Evolutionary conservation across 2,329 filamentous ascomycete species (phyloP), one percentile per base, ranked within the genome.

Genomic region (Emericellopsis atlantica): DNA sequence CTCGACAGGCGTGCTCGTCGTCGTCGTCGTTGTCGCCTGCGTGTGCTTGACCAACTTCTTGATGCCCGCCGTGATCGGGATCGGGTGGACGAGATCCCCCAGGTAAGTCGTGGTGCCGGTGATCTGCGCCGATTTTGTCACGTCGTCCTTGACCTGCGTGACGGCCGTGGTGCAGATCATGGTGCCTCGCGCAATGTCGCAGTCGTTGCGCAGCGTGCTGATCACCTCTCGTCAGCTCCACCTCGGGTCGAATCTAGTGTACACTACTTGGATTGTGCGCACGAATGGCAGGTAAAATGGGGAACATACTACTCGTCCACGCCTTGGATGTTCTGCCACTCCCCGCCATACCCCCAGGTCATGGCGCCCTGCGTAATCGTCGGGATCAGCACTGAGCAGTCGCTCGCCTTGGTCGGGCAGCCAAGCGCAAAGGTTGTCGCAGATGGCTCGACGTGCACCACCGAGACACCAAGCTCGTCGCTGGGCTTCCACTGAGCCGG

Each of bases 131-230:
- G 37, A 40, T 4, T 6, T 9, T 4, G 37, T 40, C 14, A 21
- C 6, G 37, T 24, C 37, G 37, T 22, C 37, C 37, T 40, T 40
- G 37, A 40, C 37, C 26, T 33, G 37, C n/a, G 37, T 40, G 11
- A 40, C 37, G 31, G 14, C 37, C 10, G 18, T 11, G 14, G 37
- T 40, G 31, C 37, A 40, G n/a, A 31, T 33, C 37, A 40, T 40
- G 18, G 29, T 32, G 26, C n/a, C 29, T 6, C n/a, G 5, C 18
- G n/a, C 15, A 10, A 40, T 7, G 22, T 40, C 24, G 31, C 37
- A 40, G n/a, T 32, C 16, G 37, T 40, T 40, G 37, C 16, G 12
- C 26, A 40, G 37, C 18, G 37, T 33, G 24, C 36, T 38, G 22
- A 29, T 38, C 14, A 38, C 12, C 12, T 8, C 36, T 16, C 5